phyloP scores from a whole-genome alignment of 306 rosid species.

The Lotus japonicus region DNA sequence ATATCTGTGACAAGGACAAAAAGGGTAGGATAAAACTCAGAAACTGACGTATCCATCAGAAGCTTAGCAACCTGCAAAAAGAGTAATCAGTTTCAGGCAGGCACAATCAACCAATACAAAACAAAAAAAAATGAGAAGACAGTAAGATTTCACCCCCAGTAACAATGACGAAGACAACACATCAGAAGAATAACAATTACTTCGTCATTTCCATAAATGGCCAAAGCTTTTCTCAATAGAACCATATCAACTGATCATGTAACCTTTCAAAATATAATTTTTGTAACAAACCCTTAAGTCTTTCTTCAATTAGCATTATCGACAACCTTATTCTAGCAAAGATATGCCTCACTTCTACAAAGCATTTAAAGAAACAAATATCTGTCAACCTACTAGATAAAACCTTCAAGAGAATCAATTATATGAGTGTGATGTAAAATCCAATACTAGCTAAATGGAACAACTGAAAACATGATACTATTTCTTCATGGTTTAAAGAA shows the following conservation, averaged over 20 bases:
- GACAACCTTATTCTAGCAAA: neutral
- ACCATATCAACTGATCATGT: neutral
- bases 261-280: neutral
- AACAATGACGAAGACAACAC: neutral
- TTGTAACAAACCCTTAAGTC: neutral
- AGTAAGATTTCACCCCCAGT: neutral
- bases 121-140: neutral
- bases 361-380: too few species aligned
- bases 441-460: too few species aligned
- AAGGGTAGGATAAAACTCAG: constrained; percentile 82
- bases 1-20: constrained; percentile 85
- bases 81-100: constrained; percentile 23
- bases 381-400: too few species aligned
- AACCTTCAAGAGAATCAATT: too few species aligned
- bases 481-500: too few species aligned
- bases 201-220: neutral
- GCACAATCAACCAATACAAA: constrained; percentile 8
- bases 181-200: neutral
- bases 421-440: too few species aligned
- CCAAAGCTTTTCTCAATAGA: neutral
- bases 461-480: too few species aligned
- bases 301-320: neutral
- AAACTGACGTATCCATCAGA: constrained; percentile 80
- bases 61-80: constrained; percentile 84
- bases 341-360: too few species aligned